Conservation (phyloP, 2,329 filamentous ascomycete species). For the Hypoxylon rubiginosum region DNA sequence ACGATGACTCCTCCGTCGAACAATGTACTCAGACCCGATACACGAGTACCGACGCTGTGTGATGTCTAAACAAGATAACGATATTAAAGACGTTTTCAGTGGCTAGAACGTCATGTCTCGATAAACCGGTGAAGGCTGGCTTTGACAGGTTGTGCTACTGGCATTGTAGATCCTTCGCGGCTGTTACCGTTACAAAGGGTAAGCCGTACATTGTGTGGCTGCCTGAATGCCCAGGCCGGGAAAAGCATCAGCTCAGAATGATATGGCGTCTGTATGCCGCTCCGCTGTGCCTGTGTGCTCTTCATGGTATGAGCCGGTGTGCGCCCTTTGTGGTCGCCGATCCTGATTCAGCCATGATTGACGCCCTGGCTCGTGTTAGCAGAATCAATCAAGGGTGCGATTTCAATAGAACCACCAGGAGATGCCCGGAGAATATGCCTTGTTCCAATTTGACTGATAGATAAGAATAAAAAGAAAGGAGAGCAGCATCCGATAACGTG, state of each 20-base stretch:
- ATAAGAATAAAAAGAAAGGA: not conserved
- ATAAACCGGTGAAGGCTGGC: not conserved
- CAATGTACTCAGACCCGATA: not conserved
- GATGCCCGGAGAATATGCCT: not conserved
- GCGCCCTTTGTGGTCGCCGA: not conserved
- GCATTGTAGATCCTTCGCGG: not conserved
- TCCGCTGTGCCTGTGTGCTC: not conserved
- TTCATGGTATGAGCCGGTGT: not conserved
- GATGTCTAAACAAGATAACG: not conserved
- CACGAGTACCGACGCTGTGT: not conserved
- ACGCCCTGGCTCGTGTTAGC: not conserved
- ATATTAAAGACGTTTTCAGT: not conserved
- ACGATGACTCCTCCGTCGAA: not conserved
- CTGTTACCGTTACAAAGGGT: not conserved
- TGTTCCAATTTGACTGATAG: slow-evolving; percentile 2
- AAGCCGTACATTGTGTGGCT: slow-evolving; percentile 16
- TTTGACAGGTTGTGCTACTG: not conserved
- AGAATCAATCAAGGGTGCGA: slow-evolving; percentile 1
- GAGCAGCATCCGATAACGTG: slow-evolving; percentile 2
- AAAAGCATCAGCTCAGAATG: not conserved
- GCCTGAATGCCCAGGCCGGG: slow-evolving; percentile 11
- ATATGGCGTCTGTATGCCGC: not conserved
- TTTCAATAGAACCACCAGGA: not conserved
- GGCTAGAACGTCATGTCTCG: not conserved
- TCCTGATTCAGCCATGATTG: slow-evolving; percentile 2